Base-by-base conservation (phyloP, 345 rosid species). In the Sapria himalayana region DNA sequence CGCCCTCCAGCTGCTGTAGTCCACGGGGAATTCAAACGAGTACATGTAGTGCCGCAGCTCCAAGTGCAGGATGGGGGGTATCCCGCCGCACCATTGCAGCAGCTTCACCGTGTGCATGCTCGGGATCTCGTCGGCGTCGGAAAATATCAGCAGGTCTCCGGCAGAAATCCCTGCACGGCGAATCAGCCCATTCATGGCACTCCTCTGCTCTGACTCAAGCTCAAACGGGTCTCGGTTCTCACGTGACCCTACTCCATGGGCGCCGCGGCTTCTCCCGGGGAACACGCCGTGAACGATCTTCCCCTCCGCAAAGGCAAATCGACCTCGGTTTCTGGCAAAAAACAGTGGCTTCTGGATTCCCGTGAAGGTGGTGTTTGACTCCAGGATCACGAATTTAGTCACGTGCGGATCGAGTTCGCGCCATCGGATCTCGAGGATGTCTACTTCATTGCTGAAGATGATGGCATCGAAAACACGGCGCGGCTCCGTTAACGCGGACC, bases 111-210 rank as follows among this genome's bases (percentile, higher is more conserved):
- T 54, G 39, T 60, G 60, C 3, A 52, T 46, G 15, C 65, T 60
- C 13, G 65, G 65, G 23, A 60, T 55, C 56, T 60, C 65, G 18
- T 60, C 65, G 7, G 50, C 65, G 41, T 60, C 60, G 9, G 65
- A 60, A 60, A 60, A 54, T 19, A 60, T 60, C 52, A 60, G 43
- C 56, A 60, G 34, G 24, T 60, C 60, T 20, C 55, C 65, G 25
- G 54, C 65, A 19, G 40, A 50, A 19, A 60, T 60, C 12, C 65
- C 61, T 4, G 65, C 65, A 7, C 50, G 37, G 45, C 33, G 45
- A 6, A 60, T 41, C 3, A 60, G 65, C 45, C 46, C 57, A 38
- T 60, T 60, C 11, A 60, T 29, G 1, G 65, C 65, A 3, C 54
- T 50, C 46, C 65, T 45, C 48, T 60, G 65, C 23, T 60, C 54